Conservation (phyloP, 148 eudicot genomes). For the Camellia japonica region DNA sequence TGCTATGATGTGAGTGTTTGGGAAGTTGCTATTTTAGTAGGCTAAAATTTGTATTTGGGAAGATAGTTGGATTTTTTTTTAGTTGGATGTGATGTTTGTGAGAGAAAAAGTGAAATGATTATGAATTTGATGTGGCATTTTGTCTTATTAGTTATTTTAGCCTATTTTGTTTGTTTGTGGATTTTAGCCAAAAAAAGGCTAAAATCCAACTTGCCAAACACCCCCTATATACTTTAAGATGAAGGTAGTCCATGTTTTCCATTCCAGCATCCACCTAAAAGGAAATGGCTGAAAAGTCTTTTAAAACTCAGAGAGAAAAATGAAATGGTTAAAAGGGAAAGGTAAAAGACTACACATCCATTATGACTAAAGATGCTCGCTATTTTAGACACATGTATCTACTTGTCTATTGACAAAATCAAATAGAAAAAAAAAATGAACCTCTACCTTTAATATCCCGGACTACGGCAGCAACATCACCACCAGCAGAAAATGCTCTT, state of each 20-base stretch:
- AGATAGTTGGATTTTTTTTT: too few species aligned
- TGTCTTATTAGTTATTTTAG: too few species aligned
- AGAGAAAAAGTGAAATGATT: too few species aligned
- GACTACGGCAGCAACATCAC: constrained; percentile 80
- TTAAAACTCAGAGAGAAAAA: not conserved
- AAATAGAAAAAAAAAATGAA: not conserved
- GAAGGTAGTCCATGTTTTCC: not conserved
- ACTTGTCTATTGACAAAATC: not conserved
- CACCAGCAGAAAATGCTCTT: constrained; percentile 94
- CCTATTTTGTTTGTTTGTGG: too few species aligned
- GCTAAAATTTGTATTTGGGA: too few species aligned
- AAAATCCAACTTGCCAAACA: too few species aligned
- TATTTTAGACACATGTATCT: not conserved
- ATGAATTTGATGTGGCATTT: too few species aligned
- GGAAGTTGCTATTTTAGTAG: too few species aligned
- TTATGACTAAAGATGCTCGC: not conserved
- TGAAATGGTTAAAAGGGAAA: not conserved
- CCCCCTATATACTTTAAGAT: not conserved
- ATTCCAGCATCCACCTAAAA: not conserved
- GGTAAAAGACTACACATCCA: too few species aligned
- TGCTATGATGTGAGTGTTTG: too few species aligned
- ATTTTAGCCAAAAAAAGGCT: too few species aligned
- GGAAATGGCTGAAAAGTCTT: constrained; percentile 2
- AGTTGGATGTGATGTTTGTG: too few species aligned
- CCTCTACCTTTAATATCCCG: constrained; percentile 55